Conservation (phyloP, 352 stramenopile genomes). For the Phytophthora ohioensis region DNA sequence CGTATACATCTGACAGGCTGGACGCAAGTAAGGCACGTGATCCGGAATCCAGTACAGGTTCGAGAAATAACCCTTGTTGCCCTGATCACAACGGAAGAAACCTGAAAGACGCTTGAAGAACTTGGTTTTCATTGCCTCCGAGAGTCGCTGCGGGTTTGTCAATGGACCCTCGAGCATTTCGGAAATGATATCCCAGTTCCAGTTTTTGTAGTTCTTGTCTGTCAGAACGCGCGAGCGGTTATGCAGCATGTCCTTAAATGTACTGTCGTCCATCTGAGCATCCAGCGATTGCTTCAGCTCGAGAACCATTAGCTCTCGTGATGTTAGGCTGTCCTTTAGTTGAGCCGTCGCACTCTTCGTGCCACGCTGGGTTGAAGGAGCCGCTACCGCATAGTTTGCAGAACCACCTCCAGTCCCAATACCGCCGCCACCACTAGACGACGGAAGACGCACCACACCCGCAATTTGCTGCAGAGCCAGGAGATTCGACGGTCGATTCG, state of each 20-base stretch:
- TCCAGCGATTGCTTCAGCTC: slow-evolving; percentile 90
- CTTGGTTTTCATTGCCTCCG: slow-evolving; percentile 93
- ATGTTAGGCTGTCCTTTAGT: slow-evolving; percentile 79
- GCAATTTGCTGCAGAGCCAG: slow-evolving; percentile 52
- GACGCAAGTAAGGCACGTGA: slow-evolving; percentile 87
- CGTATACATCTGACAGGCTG: slow-evolving; percentile 92
- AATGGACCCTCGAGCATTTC: slow-evolving; percentile 89
- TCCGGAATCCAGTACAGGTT: slow-evolving; percentile 92
- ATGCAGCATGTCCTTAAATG: slow-evolving; percentile 91
- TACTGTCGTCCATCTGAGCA: slow-evolving; percentile 89
- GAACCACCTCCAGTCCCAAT: slow-evolving; percentile 38
- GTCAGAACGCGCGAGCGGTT: slow-evolving; percentile 85
- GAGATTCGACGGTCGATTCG: slow-evolving; percentile 79
- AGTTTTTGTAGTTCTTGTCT: slow-evolving; percentile 93
- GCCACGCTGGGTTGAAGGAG: slow-evolving; percentile 45
- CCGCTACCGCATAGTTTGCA: slow-evolving; percentile 43
- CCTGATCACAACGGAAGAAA: slow-evolving; percentile 91
- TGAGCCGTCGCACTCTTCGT: slow-evolving; percentile 51
- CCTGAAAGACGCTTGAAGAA: slow-evolving; percentile 92
- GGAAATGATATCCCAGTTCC: slow-evolving; percentile 93
- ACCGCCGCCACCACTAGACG: slow-evolving; percentile 35
- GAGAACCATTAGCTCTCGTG: slow-evolving; percentile 87
- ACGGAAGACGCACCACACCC: slow-evolving; percentile 47
- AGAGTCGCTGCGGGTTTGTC: slow-evolving; percentile 86
- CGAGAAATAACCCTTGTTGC: slow-evolving; percentile 92